Evolutionary conservation across 495 filamentous ascomycete species (phyloP).

Genomic region (Cercophora samala): DNA sequence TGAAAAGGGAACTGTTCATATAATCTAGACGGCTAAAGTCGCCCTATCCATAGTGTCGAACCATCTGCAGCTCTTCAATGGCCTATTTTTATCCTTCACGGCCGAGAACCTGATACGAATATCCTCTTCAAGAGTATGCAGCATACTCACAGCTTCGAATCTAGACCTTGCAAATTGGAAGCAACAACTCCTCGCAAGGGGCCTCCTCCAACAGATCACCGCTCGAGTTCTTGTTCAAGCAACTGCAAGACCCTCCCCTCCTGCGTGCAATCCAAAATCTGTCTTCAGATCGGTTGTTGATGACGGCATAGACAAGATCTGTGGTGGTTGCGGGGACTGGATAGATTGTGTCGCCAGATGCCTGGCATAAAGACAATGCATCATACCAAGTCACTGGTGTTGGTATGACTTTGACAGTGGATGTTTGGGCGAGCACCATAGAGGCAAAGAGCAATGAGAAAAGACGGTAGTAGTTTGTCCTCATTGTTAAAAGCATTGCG

Average conservation of each 20-base stretch:
- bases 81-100: too few relatives aligned
- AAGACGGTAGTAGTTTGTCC: too few relatives aligned
- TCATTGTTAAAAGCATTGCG: too few relatives aligned
- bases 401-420: background rate
- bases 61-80: too few relatives aligned
- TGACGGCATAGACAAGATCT: conserved; percentile 3
- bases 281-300: background rate
- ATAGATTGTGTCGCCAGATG: background rate
- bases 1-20: too few relatives aligned
- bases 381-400: background rate
- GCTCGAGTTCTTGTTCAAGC: background rate
- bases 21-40: too few relatives aligned
- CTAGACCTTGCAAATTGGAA: conserved; percentile 4
- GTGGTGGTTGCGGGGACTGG: background rate
- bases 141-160: too few relatives aligned
- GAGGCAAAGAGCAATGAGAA: too few relatives aligned
- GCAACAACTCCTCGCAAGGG: conserved; percentile 9
- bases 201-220: conserved; percentile 8
- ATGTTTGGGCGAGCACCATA: conserved; percentile 3
- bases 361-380: background rate
- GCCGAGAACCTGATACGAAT: background rate
- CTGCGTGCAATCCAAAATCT: conserved; percentile 10
- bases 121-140: background rate
- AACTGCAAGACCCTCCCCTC: conserved; percentile 8
- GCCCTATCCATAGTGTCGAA: too few relatives aligned